Conservation (phyloP, 2,329 filamentous ascomycete genomes). For the Phialophora tarda region DNA sequence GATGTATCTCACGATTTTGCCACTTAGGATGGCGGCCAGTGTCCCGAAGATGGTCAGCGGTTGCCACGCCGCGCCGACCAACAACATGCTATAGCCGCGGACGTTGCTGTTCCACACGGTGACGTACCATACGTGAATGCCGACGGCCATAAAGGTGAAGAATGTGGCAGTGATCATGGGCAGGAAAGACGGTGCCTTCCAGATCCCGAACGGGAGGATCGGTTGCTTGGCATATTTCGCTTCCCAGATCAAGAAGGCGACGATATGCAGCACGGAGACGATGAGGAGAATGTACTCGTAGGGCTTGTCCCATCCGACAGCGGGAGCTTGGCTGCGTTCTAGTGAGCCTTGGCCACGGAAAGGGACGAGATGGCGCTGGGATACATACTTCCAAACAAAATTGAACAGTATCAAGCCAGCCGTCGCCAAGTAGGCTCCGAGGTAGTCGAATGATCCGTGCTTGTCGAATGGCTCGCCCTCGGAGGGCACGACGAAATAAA, state of each 20-base stretch:
- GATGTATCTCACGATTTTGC: constrained; percentile 55
- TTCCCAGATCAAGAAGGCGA: constrained; percentile 51
- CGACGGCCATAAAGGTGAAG: constrained; percentile 56
- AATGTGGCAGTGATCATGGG: constrained; percentile 53
- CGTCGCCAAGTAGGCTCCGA: constrained; percentile 50
- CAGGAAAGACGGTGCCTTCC: constrained; percentile 52
- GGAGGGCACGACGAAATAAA: constrained; percentile 42
- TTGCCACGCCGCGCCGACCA: constrained; percentile 49
- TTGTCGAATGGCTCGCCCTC: constrained; percentile 44
- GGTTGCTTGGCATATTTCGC: constrained; percentile 47
- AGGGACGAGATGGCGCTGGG: background rate
- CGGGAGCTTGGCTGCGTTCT: constrained; percentile 50
- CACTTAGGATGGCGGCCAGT: constrained; percentile 48
- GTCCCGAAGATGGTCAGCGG: constrained; percentile 52
- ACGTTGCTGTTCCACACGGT: constrained; percentile 55
- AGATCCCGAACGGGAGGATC: constrained; percentile 56
- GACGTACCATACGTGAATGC: constrained; percentile 56
- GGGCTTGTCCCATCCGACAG: constrained; percentile 52
- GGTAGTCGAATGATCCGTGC: constrained; percentile 49
- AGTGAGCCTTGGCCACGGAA: constrained; percentile 7
- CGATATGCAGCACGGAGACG: constrained; percentile 46
- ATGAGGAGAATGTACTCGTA: constrained; percentile 52
- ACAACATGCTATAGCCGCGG: constrained; percentile 50
- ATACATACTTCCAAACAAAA: constrained; percentile 56
- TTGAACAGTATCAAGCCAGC: constrained; percentile 56